These are phyloP conservation scores for Dissophora globulifera DNA, from an alignment of 192 early-diverging fungal species.

Conservation along the genomic window DNA sequence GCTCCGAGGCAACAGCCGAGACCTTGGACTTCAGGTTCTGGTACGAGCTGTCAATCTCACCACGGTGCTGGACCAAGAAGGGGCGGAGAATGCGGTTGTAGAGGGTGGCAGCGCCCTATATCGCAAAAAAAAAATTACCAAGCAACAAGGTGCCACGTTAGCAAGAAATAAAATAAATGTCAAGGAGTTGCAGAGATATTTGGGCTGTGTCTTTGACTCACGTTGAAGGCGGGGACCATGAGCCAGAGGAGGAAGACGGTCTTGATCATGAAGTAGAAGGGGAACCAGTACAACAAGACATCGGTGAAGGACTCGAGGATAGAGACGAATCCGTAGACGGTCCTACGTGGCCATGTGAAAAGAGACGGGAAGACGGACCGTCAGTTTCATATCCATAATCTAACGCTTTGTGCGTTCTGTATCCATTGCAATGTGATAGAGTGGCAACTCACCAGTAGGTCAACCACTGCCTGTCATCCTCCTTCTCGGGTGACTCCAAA, in stretches of 20 bases:
- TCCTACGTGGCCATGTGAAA: constrained; percentile 44
- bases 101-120: constrained; percentile 82
- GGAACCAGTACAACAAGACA: constrained; percentile 90
- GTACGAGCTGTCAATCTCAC: constrained; percentile 53
- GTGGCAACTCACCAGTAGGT: constrained; percentile 77
- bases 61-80: constrained; percentile 67
- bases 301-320: constrained; percentile 93
- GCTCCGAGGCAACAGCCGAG: constrained; percentile 48
- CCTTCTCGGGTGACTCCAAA: constrained; percentile 81
- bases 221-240: constrained; percentile 74
- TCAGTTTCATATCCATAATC: neutral
- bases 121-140: constrained; percentile 1
- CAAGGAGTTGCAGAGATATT: no score
- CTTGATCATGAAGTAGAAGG: constrained; percentile 96
- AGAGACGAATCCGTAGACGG: constrained; percentile 90
- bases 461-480: constrained; percentile 90
- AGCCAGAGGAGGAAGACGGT: constrained; percentile 90
- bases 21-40: constrained; percentile 54
- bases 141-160: constrained; percentile 7
- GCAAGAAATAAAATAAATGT: constrained; percentile 3
- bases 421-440: no score
- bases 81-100: constrained; percentile 82
- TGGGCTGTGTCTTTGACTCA: constrained; percentile 47
- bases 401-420: no score
- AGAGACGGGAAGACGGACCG: neutral